Base-by-base conservation (phyloP, 208 protist genomes). In the Crithidia expoeki region DNA sequence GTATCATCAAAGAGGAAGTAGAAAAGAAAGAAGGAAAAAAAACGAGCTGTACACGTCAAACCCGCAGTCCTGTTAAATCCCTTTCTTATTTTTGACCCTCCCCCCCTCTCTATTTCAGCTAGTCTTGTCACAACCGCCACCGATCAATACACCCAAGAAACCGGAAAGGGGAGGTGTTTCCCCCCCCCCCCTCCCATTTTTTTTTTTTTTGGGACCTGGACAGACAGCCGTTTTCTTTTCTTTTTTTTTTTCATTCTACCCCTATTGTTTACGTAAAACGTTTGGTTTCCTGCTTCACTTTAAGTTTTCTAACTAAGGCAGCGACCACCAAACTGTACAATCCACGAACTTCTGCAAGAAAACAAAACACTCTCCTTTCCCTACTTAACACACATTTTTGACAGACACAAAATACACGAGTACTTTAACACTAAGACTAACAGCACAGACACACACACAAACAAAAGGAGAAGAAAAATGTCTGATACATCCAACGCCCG, bases 401-500 rank as follows among this genome's bases (percentile, higher is more conserved):
- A 51, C 46, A 51, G 17, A 51, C 46, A 6, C 6, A 42, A 42
- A 42, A 23, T 51, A 23, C n/a, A 7, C 32, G 16, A 32, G 23
- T 16, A 12, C 32, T 33, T 33, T n/a, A 33, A 9, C 27, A 52
- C 44, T 11, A 49, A 66, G 5, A 52, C 42, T 36, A 21, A 50
- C 36, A 25, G 32, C 21, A 62, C 21, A 62, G 28, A 42, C 17
- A 7, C 10, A 28, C 14, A 7, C 17, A 52, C 16, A 60, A 2
- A 61, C n/a, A n/a, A 23, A 63, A 12, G 47, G 12, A 33, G 25
- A 53, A 46, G 27, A 59, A 23, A 44, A 60, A 76, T 76, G 71
- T 56, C 71, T 23, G 71, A 76, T n/a, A 36, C 61, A 14, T 21
- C 62, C 6, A 47, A 51, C 34, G 17, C 34, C 30, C 62, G 53